Evolutionary conservation across 2,329 filamentous ascomycete species (phyloP).

Genomic region (Beauveria pseudobassiana): DNA sequence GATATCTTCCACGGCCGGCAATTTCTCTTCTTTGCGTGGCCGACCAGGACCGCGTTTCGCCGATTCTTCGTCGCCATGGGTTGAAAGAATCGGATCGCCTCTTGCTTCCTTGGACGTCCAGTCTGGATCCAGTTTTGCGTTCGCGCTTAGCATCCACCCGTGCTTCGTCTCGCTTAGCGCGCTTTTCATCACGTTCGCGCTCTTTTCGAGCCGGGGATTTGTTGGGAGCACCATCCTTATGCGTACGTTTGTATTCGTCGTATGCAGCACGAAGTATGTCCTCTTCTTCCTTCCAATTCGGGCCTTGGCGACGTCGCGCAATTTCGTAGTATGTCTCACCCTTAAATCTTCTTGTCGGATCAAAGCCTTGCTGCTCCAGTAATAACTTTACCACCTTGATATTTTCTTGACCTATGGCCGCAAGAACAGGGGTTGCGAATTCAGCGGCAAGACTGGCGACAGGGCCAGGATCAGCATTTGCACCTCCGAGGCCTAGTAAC

Average conservation of each 20-base stretch:
- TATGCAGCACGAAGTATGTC: slow-evolving; percentile 71
- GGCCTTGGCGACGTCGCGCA: slow-evolving; percentile 72
- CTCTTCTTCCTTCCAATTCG: slow-evolving; percentile 85
- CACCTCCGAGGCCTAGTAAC: slow-evolving; percentile 58
- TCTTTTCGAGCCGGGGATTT: slow-evolving; percentile 43
- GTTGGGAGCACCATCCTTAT: slow-evolving; percentile 40
- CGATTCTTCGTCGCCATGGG: slow-evolving; percentile 39
- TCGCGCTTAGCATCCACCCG: slow-evolving; percentile 41
- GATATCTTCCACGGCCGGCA: slow-evolving; percentile 39
- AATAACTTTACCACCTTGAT: slow-evolving; percentile 77
- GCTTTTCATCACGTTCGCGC: slow-evolving; percentile 36
- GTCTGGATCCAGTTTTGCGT: slow-evolving; percentile 31
- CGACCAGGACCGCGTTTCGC: slow-evolving; percentile 46
- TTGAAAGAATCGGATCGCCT: slow-evolving; percentile 35
- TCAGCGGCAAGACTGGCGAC: slow-evolving; percentile 54
- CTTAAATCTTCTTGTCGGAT: slow-evolving; percentile 70
- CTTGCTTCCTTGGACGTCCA: slow-evolving; percentile 43
- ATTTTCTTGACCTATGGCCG: slow-evolving; percentile 84
- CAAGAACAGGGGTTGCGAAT: slow-evolving; percentile 84
- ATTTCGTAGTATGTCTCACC: slow-evolving; percentile 83
- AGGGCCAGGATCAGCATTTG: slow-evolving; percentile 61
- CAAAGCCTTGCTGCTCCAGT: slow-evolving; percentile 67
- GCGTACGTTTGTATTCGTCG: slow-evolving; percentile 52
- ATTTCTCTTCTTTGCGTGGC: slow-evolving; percentile 38
- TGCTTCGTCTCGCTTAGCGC: slow-evolving; percentile 34